Evolutionary conservation across 2,329 filamentous ascomycete species (phyloP).

Genomic region (Alternaria viburni): DNA sequence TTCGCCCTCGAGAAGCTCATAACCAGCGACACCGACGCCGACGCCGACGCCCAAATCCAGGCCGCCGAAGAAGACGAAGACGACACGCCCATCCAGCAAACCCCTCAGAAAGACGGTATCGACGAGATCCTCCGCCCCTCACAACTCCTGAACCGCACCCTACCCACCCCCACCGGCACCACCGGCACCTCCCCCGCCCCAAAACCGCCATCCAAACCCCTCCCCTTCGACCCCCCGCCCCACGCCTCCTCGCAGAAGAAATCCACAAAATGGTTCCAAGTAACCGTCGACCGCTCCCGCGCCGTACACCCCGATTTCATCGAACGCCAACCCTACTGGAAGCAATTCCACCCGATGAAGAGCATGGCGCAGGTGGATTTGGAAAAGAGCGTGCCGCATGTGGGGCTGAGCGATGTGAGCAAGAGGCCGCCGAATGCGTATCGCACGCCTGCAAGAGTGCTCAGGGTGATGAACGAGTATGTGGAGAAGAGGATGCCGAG

Average conservation of each 20-base stretch:
- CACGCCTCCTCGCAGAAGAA: slow-evolving; percentile 4
- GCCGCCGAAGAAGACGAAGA: slow-evolving; percentile 17
- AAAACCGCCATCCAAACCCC: slow-evolving; percentile 8
- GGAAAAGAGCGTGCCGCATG: slow-evolving; percentile 47
- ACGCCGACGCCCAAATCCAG: not conserved
- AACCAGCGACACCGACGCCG: not conserved
- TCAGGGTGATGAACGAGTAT: slow-evolving; percentile 32
- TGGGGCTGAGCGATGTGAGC: slow-evolving; percentile 51
- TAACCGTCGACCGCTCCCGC: slow-evolving; percentile 49
- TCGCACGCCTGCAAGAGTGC: slow-evolving; percentile 39
- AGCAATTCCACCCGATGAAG: slow-evolving; percentile 40
- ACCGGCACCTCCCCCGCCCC: not conserved
- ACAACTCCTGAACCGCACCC: slow-evolving; percentile 23
- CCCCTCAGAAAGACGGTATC: slow-evolving; percentile 24
- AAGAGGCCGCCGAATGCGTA: slow-evolving; percentile 42
- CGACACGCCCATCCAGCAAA: slow-evolving; percentile 1
- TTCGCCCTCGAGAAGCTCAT: slow-evolving; percentile 52
- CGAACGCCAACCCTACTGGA: slow-evolving; percentile 45
- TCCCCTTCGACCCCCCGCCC: slow-evolving; percentile 32
- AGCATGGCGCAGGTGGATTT: slow-evolving; percentile 48
- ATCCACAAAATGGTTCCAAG: slow-evolving; percentile 49
- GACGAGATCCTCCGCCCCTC: slow-evolving; percentile 43
- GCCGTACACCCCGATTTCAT: slow-evolving; percentile 52
- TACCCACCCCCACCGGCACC: slow-evolving; percentile 5
- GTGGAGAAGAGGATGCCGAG: slow-evolving; percentile 38